Conservation (phyloP, 305 asterid species). For the Striga hermonthica region DNA sequence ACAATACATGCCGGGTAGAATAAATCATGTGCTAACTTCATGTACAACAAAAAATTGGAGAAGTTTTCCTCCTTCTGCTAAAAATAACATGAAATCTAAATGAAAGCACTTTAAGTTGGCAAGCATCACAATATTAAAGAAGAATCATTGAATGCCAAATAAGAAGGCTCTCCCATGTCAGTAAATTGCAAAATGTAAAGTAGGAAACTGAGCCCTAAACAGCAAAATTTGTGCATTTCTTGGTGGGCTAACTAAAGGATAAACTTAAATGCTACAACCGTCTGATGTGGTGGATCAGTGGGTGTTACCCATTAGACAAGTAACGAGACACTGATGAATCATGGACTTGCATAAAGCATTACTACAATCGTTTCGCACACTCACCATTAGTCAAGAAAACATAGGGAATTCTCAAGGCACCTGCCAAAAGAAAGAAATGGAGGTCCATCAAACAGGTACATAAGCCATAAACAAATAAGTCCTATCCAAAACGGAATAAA, state of each 20-base stretch:
- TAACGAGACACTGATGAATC: neutral
- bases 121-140: neutral
- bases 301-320: neutral
- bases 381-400: slow-evolving; percentile 91
- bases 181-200: neutral
- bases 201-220: neutral
- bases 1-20: neutral
- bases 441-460: neutral
- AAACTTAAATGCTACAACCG: neutral
- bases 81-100: neutral
- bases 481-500: neutral
- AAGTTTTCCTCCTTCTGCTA: neutral
- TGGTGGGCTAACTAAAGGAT: neutral
- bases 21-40: slow-evolving; percentile 11
- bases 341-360: neutral
- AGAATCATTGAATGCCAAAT: neutral
- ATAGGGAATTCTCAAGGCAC: slow-evolving; percentile 66
- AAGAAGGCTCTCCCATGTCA: neutral
- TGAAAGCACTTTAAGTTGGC: slow-evolving; percentile 1
- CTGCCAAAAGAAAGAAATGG: slow-evolving; percentile 40
- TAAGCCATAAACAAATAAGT: neutral
- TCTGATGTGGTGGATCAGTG: neutral
- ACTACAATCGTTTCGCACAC: slow-evolving; percentile 29
- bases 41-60: slow-evolving; percentile 5
- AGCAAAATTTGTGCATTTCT: too few species aligned